Percentiles rank a stretch among this genome's conserved stretches.
phyloP scores from a whole-genome alignment of 2,329 filamentous ascomycete species.

The Talaromyces sp. region DNA sequence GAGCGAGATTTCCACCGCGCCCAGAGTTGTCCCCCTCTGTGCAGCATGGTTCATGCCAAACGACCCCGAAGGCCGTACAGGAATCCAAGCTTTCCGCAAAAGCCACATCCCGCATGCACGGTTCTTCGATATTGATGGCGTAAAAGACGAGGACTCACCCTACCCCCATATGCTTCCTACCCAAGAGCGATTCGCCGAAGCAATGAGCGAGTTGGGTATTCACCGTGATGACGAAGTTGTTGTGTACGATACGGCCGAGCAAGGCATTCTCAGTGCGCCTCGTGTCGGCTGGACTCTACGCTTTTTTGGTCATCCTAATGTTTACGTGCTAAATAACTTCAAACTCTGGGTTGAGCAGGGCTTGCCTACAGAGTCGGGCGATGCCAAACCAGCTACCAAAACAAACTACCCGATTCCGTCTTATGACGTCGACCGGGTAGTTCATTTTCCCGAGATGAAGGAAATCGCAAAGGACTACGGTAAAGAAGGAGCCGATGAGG shows the following conservation, averaged over 20 bases:
- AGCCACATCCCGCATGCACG: conserved; percentile 83
- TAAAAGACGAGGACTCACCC: conserved; percentile 81
- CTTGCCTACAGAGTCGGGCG: conserved; percentile 75
- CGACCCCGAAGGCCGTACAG: conserved; percentile 70
- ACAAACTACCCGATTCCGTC: conserved; percentile 53
- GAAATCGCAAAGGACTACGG: conserved; percentile 70
- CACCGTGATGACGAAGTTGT: conserved; percentile 84
- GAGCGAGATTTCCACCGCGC: conserved; percentile 74
- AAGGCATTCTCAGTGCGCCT: conserved; percentile 91
- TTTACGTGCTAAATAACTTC: conserved; percentile 95
- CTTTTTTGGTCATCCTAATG: conserved; percentile 82
- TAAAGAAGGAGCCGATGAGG: conserved; percentile 77
- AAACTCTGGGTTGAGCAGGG: conserved; percentile 86
- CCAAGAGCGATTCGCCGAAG: conserved; percentile 74
- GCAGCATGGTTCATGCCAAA: conserved; percentile 97
- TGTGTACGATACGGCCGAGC: conserved; percentile 87
- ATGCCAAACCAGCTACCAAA: conserved; percentile 38
- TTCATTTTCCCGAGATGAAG: conserved; percentile 77
- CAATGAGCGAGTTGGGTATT: conserved; percentile 88
- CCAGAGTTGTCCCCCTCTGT: conserved; percentile 83
- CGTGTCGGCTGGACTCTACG: conserved; percentile 90
- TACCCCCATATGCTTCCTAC: conserved; percentile 97
- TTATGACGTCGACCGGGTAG: conserved; percentile 65
- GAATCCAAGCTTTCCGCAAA: conserved; percentile 75
- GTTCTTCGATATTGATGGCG: conserved; percentile 93